phyloP scores from a whole-genome alignment of 2,329 filamentous ascomycete genomes.

The Monilinia laxa region DNA sequence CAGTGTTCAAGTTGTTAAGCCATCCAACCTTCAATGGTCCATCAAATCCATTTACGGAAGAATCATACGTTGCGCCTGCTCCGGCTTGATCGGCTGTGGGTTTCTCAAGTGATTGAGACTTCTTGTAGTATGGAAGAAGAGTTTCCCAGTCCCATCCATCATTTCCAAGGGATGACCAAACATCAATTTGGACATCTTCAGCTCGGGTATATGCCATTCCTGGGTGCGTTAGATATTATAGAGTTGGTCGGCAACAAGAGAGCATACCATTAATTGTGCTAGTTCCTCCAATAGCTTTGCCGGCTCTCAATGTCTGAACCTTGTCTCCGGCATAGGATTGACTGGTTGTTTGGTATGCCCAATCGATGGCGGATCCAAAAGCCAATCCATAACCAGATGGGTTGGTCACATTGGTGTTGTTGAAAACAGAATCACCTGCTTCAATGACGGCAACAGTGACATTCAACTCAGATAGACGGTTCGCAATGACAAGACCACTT shows the following conservation, averaged over 20 bases:
- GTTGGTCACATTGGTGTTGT: conserved; percentile 13
- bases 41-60: conserved; percentile 41
- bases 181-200: conserved; percentile 42
- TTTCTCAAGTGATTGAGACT: conserved; percentile 28
- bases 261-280: conserved; percentile 45
- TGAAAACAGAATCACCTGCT: conserved; percentile 10
- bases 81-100: conserved; percentile 42
- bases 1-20: conserved; percentile 41
- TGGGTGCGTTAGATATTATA: conserved; percentile 24
- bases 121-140: conserved; percentile 37
- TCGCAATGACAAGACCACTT: conserved; percentile 22
- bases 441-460: conserved; percentile 25
- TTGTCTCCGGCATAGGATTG: conserved; percentile 40
- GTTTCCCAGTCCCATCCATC: conserved; percentile 42
- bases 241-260: conserved; percentile 34
- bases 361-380: conserved; percentile 30
- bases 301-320: conserved; percentile 41
- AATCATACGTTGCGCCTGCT: conserved; percentile 42
- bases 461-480: conserved; percentile 13
- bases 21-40: conserved; percentile 45
- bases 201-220: conserved; percentile 44
- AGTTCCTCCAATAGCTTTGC: conserved; percentile 46
- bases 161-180: conserved; percentile 43
- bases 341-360: conserved; percentile 36
- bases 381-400: conserved; percentile 23